phyloP scores from a whole-genome alignment of 176 grass and related monocot species.

The Eleusine indica region DNA sequence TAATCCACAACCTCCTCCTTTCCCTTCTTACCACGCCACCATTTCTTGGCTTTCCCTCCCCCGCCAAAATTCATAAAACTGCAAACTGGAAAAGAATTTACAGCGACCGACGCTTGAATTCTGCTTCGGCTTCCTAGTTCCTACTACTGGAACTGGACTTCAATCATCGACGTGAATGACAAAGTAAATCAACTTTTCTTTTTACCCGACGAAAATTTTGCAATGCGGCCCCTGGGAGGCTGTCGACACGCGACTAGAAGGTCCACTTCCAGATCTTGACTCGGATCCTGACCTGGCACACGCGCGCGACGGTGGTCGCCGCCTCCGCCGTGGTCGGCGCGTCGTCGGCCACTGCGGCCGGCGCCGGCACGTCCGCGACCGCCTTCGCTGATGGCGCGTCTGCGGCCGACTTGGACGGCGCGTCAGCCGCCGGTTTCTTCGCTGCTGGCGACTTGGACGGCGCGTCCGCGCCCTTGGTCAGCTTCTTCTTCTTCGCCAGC shows the following conservation, averaged over 20 bases:
- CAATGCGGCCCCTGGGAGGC: conserved; percentile 37
- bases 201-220: conserved; percentile 29
- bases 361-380: not conserved
- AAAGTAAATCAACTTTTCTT: conserved; percentile 45
- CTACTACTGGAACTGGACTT: not conserved
- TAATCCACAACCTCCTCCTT: not conserved
- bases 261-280: conserved; percentile 99
- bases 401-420: not conserved
- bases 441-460: not conserved
- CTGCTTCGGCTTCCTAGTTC: conserved; percentile 28
- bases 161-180: not conserved
- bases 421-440: not conserved
- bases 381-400: not conserved
- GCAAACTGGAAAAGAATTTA: conserved; percentile 55
- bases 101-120: conserved; percentile 52
- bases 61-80: conserved; percentile 50
- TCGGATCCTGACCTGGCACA: conserved; percentile 86
- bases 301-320: conserved; percentile 44
- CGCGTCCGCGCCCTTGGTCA: not conserved
- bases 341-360: conserved; percentile 9
- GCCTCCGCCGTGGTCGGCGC: conserved; percentile 32
- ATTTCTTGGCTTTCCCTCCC: conserved; percentile 1
- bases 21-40: not conserved
- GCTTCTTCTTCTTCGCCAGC: conserved; percentile 62
- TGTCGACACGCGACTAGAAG: conserved; percentile 50